Evolutionary conservation across 2,329 filamentous ascomycete species (phyloP).

Genomic region (Ophioceras dolichostomum): DNA sequence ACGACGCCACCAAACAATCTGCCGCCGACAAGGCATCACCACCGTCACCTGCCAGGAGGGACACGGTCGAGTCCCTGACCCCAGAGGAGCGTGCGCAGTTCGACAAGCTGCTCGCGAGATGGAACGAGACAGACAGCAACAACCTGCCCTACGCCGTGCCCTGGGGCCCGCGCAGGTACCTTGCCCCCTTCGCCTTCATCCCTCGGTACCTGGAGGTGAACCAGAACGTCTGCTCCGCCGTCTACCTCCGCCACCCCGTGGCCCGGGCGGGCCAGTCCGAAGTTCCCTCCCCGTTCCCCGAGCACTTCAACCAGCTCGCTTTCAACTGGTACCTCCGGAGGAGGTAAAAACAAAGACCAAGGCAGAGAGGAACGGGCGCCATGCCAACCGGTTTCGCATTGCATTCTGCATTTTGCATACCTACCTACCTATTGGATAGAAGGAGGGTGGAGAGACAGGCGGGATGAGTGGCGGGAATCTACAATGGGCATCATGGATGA

Average conservation of each 20-base stretch:
- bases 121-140: slow-evolving; percentile 42
- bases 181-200: slow-evolving; percentile 89
- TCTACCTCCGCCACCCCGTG: slow-evolving; percentile 90
- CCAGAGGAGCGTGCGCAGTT: slow-evolving; percentile 42
- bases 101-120: slow-evolving; percentile 43
- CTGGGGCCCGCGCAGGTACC: slow-evolving; percentile 76
- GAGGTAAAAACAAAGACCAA: too few relatives aligned
- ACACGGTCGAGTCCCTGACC: slow-evolving; percentile 19
- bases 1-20: slow-evolving; percentile 5
- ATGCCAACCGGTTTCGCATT: too few relatives aligned
- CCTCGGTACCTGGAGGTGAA: slow-evolving; percentile 95
- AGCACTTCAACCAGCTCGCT: slow-evolving; percentile 62
- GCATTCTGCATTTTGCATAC: too few relatives aligned
- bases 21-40: too few relatives aligned
- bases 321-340: slow-evolving; percentile 91
- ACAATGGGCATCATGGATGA: too few relatives aligned
- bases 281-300: slow-evolving; percentile 70
- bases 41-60: too few relatives aligned
- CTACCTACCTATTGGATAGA: too few relatives aligned
- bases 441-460: too few relatives aligned
- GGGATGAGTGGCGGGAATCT: too few relatives aligned
- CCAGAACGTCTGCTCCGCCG: slow-evolving; percentile 89
- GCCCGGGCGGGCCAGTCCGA: slow-evolving; percentile 70
- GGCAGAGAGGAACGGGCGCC: too few relatives aligned
- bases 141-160: slow-evolving; percentile 58